Evolutionary conservation across 108 stramenopile genomes (phyloP).

Genomic region (Poteriospumella lacustris): DNA sequence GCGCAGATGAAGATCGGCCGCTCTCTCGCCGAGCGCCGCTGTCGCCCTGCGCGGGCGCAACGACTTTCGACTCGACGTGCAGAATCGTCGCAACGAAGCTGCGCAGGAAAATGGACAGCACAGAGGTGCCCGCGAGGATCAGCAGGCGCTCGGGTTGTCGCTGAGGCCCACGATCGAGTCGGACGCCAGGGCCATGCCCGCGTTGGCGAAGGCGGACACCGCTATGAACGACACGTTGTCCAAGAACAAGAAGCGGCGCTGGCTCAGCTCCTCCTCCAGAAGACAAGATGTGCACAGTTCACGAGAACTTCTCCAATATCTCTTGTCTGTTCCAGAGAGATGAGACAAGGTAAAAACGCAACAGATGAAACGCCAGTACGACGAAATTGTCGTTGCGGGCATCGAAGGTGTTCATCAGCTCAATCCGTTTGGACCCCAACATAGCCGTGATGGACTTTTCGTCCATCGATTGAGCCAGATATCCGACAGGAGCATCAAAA

Average conservation of each 20-base stretch:
- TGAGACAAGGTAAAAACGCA: no score
- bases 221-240: background rate
- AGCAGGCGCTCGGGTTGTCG: background rate
- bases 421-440: no score
- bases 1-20: background rate
- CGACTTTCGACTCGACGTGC: background rate
- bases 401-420: no score
- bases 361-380: no score
- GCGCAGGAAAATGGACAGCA: background rate
- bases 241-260: background rate
- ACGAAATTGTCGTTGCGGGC: no score
- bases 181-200: conserved; percentile 49
- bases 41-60: background rate
- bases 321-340: no score
- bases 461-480: no score
- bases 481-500: no score
- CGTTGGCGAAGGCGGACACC: background rate
- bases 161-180: conserved; percentile 31
- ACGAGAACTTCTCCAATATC: no score
- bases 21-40: no score
- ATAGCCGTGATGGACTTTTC: no score
- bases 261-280: background rate
- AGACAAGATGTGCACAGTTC: no score
- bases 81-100: background rate
- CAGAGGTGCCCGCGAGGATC: background rate